Evolutionary conservation across 177 flowering plant genomes (phyloP).

Genomic region (Vitis hybrid): DNA sequence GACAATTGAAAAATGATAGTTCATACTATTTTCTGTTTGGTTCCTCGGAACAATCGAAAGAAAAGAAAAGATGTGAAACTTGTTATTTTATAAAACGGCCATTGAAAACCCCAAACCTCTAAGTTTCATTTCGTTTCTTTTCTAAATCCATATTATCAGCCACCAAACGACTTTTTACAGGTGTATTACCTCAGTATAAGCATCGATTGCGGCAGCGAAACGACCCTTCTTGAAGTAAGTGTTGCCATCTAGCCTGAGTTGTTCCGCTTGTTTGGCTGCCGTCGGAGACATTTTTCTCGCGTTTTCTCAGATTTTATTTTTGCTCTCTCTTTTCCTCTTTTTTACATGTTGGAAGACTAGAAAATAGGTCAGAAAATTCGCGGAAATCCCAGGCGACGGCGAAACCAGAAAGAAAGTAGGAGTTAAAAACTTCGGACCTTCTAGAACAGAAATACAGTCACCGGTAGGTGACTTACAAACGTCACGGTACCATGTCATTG

Average conservation of each 20-base stretch:
- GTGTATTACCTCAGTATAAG: conserved; percentile 73
- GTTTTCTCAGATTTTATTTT: conserved; percentile 10
- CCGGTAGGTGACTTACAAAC: no score
- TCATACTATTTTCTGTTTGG: no score
- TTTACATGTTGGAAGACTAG: neutral
- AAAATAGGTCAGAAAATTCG: no score
- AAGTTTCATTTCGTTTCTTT: no score
- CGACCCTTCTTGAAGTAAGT: conserved; percentile 54
- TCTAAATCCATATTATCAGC: no score
- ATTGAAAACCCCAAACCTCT: neutral
- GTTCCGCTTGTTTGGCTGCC: conserved; percentile 66
- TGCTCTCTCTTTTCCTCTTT: conserved; percentile 7
- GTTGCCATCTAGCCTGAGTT: conserved; percentile 61
- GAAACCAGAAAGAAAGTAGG: neutral
- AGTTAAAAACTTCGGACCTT: no score
- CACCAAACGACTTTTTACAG: neutral
- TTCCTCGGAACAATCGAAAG: no score
- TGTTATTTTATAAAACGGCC: no score
- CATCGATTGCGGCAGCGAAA: conserved; percentile 91
- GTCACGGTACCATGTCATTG: no score
- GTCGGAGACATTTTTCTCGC: conserved; percentile 9
- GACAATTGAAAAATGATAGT: neutral
- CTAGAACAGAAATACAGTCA: no score
- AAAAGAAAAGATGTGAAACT: no score
- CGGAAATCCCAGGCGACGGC: neutral